Base-by-base conservation (phyloP, 768 basidiomycete species). In the Calocybe cyanea region DNA sequence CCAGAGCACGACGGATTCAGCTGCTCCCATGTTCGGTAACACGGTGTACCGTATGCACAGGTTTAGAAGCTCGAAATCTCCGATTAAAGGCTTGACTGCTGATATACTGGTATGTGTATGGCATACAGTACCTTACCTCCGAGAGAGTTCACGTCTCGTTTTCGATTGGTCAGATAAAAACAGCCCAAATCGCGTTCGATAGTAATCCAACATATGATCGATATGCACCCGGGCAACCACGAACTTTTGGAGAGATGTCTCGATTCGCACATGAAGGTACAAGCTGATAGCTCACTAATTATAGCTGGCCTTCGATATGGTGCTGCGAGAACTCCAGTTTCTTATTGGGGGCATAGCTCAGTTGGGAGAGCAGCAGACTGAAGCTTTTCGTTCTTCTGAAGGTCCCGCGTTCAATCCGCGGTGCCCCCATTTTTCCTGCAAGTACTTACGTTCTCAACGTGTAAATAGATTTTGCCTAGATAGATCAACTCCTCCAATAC, bases 81-180 rank as follows among this genome's bases (percentile, higher is more conserved):
- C 91, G 0, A 75, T 94, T 46, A 91, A 90, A 61, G 92, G 92
- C 0, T 63, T 94, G 2, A 93, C 91, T 1, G 73, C 87, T 1
- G 86, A 91, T 52, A 87, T 94, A 11, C 66, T 94, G 41, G 89
- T 90, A 52, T 48, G 83, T 48, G 2, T 20, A n/a, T 13, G n/a
- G 17, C 21, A 34, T 34, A 23, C 10, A 9, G 23, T 28, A 15
- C 31, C 13, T 51, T 15, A 37, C 34, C 36, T 21, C 39, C 20
- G 36, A 40, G 21, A 28, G 6, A 28, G 25, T 28, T 28, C 11
- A 6, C 5, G 11, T 32, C 19, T 24, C 38, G 23, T 40, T 18
- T 8, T 15, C n/a, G 23, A 5, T 37, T 36, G n/a, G 41, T 32
- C 40, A 86, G 82, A 83, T 87, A 21, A 71, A 78, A 49, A 72